These are phyloP conservation scores for Moesziomyces parantarcticus DNA, from an alignment of 1,284 basidiomycete species.

Conservation along the genomic window DNA sequence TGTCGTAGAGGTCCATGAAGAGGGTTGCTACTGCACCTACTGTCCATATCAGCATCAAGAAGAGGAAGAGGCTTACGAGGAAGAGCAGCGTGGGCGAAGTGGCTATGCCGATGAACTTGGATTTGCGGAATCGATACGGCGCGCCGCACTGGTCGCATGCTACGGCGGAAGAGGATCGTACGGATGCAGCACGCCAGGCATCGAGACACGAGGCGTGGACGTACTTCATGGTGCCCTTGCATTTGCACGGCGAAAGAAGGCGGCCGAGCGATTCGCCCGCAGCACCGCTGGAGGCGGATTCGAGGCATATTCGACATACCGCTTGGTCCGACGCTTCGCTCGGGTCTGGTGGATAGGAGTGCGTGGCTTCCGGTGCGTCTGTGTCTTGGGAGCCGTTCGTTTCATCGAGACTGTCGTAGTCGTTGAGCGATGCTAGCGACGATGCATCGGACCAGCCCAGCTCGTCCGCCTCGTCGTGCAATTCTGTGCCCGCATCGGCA, in stretches of 20 bases:
- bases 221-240: constrained; percentile 64
- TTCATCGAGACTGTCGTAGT: not conserved
- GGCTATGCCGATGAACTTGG: constrained; percentile 52
- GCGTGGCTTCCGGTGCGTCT: not conserved
- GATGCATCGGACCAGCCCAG: too few species aligned
- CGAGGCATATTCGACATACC: constrained; percentile 46
- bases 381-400: not conserved
- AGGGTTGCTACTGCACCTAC: constrained; percentile 41
- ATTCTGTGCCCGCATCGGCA: too few species aligned
- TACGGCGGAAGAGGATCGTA: constrained; percentile 41
- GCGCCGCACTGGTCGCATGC: constrained; percentile 63
- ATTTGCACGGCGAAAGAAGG: constrained; percentile 54
- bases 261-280: constrained; percentile 42
- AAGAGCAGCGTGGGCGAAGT: constrained; percentile 44
- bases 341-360: constrained; percentile 11
- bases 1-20: constrained; percentile 40
- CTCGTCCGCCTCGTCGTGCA: too few species aligned
- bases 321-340: constrained; percentile 26
- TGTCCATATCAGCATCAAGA: constrained; percentile 43
- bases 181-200: constrained; percentile 51
- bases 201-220: constrained; percentile 64
- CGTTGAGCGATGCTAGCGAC: too few species aligned
- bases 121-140: constrained; percentile 53
- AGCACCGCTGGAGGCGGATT: constrained; percentile 19
- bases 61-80: constrained; percentile 43